Evolutionary conservation across 768 basidiomycete species (phyloP).

Genomic region (Roridomyces roridus): DNA sequence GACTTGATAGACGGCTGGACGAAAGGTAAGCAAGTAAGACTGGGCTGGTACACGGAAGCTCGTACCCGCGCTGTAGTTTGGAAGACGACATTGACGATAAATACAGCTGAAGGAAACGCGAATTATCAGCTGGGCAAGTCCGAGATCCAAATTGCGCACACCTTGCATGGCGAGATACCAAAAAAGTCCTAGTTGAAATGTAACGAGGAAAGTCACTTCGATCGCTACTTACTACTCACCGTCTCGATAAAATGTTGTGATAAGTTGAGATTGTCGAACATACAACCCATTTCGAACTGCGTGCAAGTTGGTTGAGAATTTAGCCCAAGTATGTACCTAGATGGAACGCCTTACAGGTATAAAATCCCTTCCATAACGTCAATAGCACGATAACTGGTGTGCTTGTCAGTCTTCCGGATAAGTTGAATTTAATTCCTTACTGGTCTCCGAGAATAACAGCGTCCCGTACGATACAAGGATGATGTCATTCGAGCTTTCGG

Average conservation of each 20-base stretch:
- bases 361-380: slow-evolving; percentile 7
- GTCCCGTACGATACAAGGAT: not conserved
- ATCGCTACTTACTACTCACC: slow-evolving; percentile 3
- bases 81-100: too few relatives aligned
- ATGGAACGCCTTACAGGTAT: slow-evolving; percentile 3
- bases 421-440: not conserved
- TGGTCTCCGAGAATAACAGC: slow-evolving; percentile 1
- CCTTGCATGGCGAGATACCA: not conserved
- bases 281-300: too few relatives aligned
- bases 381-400: slow-evolving; percentile 9
- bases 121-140: too few relatives aligned
- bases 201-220: too few relatives aligned
- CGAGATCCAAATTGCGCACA: too few relatives aligned
- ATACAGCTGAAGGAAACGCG: too few relatives aligned
- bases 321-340: not conserved
- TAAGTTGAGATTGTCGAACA: slow-evolving; percentile 1
- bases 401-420: not conserved
- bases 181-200: slow-evolving; percentile 11
- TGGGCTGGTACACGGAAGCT: too few relatives aligned
- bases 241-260: slow-evolving; percentile 14
- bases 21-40: too few relatives aligned
- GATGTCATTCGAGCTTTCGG: slow-evolving; percentile 3
- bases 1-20: too few relatives aligned
- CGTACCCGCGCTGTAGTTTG: too few relatives aligned
- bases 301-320: too few relatives aligned